These are phyloP conservation scores for Camelina hispida DNA, from an alignment of 345 rosid species.

Conservation along the genomic window DNA sequence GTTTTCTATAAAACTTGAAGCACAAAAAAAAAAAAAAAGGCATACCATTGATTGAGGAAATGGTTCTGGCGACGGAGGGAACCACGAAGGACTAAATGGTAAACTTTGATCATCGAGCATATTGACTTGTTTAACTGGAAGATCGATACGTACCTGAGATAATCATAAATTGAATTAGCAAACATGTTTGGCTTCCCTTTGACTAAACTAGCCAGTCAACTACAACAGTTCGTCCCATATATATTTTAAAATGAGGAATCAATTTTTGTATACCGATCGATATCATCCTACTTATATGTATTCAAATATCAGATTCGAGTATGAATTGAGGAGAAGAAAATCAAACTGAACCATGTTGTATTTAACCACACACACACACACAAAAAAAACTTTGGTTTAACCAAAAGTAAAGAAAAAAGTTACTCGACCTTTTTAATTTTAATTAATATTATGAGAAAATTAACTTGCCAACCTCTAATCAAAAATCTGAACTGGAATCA, in stretches of 20 bases:
- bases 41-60: constrained; percentile 15
- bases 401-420: no score
- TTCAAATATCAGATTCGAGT: neutral
- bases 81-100: constrained; percentile 18
- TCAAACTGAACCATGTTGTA: neutral
- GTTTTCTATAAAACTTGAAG: neutral
- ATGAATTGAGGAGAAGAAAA: neutral
- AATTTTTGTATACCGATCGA: neutral
- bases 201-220: neutral
- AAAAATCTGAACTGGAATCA: no score
- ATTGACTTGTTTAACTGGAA: neutral
- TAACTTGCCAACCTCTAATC: no score
- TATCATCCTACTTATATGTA: neutral
- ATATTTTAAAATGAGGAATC: no score
- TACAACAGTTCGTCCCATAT: neutral
- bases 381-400: no score
- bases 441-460: no score
- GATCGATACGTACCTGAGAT: neutral
- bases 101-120: neutral
- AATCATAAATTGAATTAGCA: neutral
- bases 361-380: no score
- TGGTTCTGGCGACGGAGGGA: neutral
- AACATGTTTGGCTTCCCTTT: neutral
- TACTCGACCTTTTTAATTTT: no score
- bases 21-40: neutral